Conservation (phyloP, 257 asterid genomes). For the Solanum stenotomum region DNA sequence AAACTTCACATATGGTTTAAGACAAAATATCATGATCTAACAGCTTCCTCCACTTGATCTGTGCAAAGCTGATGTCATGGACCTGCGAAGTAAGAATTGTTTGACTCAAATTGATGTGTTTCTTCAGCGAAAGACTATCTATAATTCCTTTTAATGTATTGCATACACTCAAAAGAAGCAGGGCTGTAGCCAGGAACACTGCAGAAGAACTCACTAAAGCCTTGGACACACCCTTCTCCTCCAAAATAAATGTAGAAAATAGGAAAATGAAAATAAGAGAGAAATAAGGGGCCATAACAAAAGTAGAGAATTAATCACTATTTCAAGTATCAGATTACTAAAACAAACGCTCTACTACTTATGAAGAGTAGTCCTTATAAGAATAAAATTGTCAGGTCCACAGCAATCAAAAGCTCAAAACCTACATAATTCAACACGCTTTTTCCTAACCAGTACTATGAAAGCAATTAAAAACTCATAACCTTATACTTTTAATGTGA, state of each 20-base stretch:
- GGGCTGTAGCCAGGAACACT: neutral
- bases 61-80: neutral
- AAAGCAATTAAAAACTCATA: neutral
- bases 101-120: neutral
- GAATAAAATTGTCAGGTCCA: neutral
- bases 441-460: neutral
- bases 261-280: neutral
- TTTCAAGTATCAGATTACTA: neutral
- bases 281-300: neutral
- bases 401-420: neutral
- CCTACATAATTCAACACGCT: neutral
- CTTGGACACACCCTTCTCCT: neutral
- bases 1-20: conserved; percentile 7
- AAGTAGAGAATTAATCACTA: neutral
- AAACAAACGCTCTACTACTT: neutral
- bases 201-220: neutral
- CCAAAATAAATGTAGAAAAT: neutral
- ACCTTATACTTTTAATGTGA: neutral
- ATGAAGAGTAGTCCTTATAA: neutral
- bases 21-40: conserved; percentile 3
- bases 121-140: neutral
- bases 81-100: neutral
- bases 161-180: neutral
- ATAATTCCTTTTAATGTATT: neutral
- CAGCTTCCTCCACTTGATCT: neutral